A percentile compares a stretch with the other conserved stretches of the same genome.
Evolutionary conservation across 1,284 basidiomycete genomes (phyloP).

Genomic region (Peniophora sp.): DNA sequence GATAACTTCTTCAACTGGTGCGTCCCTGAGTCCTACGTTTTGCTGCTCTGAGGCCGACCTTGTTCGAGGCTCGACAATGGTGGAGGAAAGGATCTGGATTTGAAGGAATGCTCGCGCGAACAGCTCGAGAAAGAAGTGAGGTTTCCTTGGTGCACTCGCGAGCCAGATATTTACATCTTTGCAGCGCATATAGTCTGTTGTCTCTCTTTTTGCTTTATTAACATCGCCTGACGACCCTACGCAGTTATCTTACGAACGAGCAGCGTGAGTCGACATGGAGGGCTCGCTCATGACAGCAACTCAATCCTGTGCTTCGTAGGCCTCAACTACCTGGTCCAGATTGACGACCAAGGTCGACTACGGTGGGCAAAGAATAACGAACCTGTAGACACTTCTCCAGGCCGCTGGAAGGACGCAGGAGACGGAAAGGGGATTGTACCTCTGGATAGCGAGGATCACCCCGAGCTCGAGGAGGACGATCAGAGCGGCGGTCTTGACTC

Average conservation of each 20-base stretch:
- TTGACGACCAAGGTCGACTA: constrained; percentile 57
- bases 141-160: not conserved
- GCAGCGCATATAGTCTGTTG: constrained; percentile 2
- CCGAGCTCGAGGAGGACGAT: constrained; percentile 19
- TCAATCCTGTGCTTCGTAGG: constrained; percentile 22
- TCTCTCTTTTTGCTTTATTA: not conserved
- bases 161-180: not conserved
- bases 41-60: not conserved
- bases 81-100: constrained; percentile 53
- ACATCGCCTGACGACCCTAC: not conserved
- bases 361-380: constrained; percentile 65
- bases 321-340: constrained; percentile 62
- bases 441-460: constrained; percentile 22
- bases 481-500: constrained; percentile 11
- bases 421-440: constrained; percentile 50
- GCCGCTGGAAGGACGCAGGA: constrained; percentile 58
- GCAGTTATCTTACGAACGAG: constrained; percentile 60
- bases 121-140: constrained; percentile 59
- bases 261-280: constrained; percentile 40
- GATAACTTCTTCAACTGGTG: constrained; percentile 73
- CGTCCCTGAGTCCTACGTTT: constrained; percentile 4
- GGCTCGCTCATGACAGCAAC: too few relatives aligned
- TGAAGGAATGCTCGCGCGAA: constrained; percentile 60
- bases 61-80: constrained; percentile 63
- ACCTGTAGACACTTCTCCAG: constrained; percentile 53